phyloP scores from a whole-genome alignment of 163 green algal genomes.

The Scenedesmus sp. region DNA sequence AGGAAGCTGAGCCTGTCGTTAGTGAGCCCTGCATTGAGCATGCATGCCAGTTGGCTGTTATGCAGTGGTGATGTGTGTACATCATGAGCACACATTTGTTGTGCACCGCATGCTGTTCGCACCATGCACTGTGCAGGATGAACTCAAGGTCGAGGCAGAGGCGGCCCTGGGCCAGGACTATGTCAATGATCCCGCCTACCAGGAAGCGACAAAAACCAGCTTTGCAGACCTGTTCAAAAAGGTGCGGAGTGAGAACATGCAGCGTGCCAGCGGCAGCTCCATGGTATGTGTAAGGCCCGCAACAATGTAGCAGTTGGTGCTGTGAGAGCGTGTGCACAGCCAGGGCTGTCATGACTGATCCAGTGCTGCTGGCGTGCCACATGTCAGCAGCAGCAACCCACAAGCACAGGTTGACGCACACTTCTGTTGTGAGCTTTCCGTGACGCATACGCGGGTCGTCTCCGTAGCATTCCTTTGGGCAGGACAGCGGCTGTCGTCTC shows the following conservation, averaged over 20 bases:
- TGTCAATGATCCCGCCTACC: background rate
- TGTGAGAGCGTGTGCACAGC: background rate
- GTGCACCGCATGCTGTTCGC: background rate
- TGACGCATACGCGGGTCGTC: too few species aligned
- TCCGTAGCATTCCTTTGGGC: too few species aligned
- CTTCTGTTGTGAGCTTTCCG: too few species aligned
- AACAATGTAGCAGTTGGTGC: too few species aligned
- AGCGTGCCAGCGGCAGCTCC: too few species aligned
- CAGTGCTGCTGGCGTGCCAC: background rate
- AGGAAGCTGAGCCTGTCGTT: too few species aligned
- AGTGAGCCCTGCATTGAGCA: too few species aligned
- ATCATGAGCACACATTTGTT: background rate
- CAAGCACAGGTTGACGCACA: constrained; percentile 85
- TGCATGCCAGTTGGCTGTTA: too few species aligned
- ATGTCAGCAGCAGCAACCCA: constrained; percentile 66
- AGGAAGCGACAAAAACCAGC: constrained; percentile 55
- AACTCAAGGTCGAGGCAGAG: constrained; percentile 48
- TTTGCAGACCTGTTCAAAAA: constrained; percentile 93
- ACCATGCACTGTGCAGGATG: constrained; percentile 5
- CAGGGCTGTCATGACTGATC: background rate
- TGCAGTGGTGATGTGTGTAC: too few species aligned
- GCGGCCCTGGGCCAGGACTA: constrained; percentile 9
- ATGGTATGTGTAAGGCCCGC: too few species aligned
- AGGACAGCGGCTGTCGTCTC: too few species aligned
- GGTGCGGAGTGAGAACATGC: too few species aligned